Percentiles rank a stretch among this genome's conserved stretches.
These are phyloP conservation scores for Pilatotrama ljubarskyi DNA, from an alignment of 768 basidiomycete genomes.

Conservation along the genomic window DNA sequence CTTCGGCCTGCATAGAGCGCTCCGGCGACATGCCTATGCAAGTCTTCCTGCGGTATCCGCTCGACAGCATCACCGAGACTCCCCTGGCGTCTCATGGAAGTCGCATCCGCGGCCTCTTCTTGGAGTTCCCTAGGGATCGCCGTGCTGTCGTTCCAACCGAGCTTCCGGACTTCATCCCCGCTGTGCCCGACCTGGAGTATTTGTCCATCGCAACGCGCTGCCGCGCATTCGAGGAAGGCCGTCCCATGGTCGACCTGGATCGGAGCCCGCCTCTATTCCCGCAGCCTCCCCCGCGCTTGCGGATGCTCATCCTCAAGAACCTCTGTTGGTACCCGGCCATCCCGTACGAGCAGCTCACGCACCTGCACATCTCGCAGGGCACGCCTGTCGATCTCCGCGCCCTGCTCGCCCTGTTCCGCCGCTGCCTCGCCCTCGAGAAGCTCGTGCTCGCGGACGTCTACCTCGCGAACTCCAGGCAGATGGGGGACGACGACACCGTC, in stretches of 20 bases:
- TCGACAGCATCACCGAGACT: background rate
- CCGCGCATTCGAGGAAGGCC: constrained; percentile 14
- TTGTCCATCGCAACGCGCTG: constrained; percentile 9
- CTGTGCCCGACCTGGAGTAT: background rate
- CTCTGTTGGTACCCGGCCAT: constrained; percentile 15
- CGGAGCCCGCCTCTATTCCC: constrained; percentile 2
- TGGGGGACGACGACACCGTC: background rate
- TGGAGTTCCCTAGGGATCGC: background rate
- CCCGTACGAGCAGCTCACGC: constrained; percentile 12
- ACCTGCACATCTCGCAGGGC: constrained; percentile 11
- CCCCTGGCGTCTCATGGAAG: background rate
- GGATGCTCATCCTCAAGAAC: constrained; percentile 10
- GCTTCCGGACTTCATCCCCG: background rate
- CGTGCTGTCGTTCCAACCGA: background rate
- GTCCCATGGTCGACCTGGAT: constrained; percentile 11
- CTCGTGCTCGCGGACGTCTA: constrained; percentile 17
- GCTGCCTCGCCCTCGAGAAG: constrained; percentile 11
- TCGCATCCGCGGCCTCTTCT: constrained; percentile 10
- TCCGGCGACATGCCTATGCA: constrained; percentile 15
- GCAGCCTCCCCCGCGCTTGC: background rate
- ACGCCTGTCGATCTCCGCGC: constrained; percentile 9
- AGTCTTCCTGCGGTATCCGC: background rate
- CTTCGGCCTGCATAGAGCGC: background rate
- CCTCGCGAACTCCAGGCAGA: constrained; percentile 1
- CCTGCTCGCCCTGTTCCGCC: constrained; percentile 13